Percentiles rank a stretch among this genome's conserved stretches.
phyloP scores from a whole-genome alignment of 257 asterid genomes.

The Penstemon newberryi region DNA sequence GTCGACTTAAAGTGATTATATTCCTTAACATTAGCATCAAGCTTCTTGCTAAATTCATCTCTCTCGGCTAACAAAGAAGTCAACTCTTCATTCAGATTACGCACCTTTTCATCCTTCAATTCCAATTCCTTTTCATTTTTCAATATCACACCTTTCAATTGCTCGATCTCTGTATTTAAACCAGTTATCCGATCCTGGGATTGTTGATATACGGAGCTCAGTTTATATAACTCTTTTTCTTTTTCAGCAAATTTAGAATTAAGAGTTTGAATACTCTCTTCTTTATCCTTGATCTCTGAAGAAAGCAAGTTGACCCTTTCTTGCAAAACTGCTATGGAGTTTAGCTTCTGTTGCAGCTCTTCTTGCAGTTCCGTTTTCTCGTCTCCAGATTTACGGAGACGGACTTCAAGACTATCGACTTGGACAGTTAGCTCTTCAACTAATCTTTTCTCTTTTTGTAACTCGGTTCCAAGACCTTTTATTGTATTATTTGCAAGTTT shows the following conservation, averaged over 20 bases:
- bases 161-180: slow-evolving; percentile 46
- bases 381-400: slow-evolving; percentile 37
- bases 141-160: slow-evolving; percentile 43
- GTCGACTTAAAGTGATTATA: slow-evolving; percentile 46
- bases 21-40: slow-evolving; percentile 42
- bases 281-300: slow-evolving; percentile 64
- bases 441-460: slow-evolving; percentile 45
- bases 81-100: slow-evolving; percentile 41
- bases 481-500: slow-evolving; percentile 43
- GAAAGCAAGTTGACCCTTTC: slow-evolving; percentile 54
- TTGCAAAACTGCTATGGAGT: slow-evolving; percentile 46
- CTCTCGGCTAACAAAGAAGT: slow-evolving; percentile 42
- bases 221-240: slow-evolving; percentile 44
- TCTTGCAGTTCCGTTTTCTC: slow-evolving; percentile 56
- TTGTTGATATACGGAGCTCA: slow-evolving; percentile 38
- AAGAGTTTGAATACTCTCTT: slow-evolving; percentile 34
- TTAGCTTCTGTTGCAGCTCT: slow-evolving; percentile 57
- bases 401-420: slow-evolving; percentile 44
- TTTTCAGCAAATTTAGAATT: slow-evolving; percentile 42
- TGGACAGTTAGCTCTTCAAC: slow-evolving; percentile 47
- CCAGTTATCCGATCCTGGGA: slow-evolving; percentile 42
- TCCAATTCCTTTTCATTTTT: slow-evolving; percentile 54
- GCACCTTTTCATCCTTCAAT: slow-evolving; percentile 42
- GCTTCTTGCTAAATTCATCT: slow-evolving; percentile 42
- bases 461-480: slow-evolving; percentile 43